Evolutionary conservation across 768 basidiomycete genomes (phyloP).

Genomic region (Serendipita sp.): DNA sequence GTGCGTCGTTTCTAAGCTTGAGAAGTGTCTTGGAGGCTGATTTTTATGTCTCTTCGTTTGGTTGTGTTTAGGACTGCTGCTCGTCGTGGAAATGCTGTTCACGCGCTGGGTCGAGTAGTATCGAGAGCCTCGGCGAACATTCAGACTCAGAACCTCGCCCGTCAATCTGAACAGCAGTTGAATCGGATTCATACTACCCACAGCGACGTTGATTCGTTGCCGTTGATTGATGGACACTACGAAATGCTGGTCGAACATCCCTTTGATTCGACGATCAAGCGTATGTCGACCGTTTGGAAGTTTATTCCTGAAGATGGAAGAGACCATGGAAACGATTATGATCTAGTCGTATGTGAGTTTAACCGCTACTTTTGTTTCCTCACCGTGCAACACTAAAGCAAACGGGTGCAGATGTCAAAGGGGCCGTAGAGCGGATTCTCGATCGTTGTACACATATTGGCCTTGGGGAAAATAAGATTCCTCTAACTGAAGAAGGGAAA

Average conservation of each 20-base stretch:
- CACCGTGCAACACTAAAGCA: background rate
- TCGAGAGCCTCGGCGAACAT: background rate
- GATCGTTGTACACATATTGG: constrained; percentile 28
- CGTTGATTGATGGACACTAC: background rate
- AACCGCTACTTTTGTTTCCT: background rate
- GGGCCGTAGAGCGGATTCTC: constrained; percentile 34
- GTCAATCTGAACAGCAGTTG: background rate
- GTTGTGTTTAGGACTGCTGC: background rate
- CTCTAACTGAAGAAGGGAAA: constrained; percentile 16
- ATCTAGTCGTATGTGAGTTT: constrained; percentile 1
- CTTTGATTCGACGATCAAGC: constrained; percentile 37
- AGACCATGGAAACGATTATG: background rate
- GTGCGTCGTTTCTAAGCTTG: background rate
- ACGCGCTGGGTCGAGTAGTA: background rate
- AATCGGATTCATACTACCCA: background rate
- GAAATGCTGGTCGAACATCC: constrained; percentile 15
- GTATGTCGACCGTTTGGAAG: constrained; percentile 23
- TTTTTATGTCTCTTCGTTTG: too few species aligned
- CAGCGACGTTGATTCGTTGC: background rate
- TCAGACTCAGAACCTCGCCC: background rate
- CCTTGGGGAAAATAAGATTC: constrained; percentile 14
- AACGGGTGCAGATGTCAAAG: constrained; percentile 19
- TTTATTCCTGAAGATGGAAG: background rate
- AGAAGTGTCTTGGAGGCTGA: too few species aligned
- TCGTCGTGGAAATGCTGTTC: background rate